Evolutionary conservation across 352 stramenopile species (phyloP).

Genomic region (Phytopythium aichiense): DNA sequence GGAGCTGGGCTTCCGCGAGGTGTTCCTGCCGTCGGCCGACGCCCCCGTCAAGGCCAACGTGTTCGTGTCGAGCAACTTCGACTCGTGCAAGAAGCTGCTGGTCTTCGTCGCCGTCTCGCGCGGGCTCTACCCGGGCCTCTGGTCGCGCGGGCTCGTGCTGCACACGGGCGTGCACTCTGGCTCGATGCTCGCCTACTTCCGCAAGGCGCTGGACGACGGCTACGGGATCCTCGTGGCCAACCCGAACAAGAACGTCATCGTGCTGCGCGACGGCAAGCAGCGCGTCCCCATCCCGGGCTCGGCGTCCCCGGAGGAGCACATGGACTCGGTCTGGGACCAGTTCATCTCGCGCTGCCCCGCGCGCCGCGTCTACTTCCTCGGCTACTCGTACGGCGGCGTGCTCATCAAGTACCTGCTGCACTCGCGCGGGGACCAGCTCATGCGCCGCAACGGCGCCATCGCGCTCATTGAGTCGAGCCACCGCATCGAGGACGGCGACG

Average conservation of each 20-base stretch:
- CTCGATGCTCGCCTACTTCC: slow-evolving; percentile 88
- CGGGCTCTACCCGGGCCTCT: slow-evolving; percentile 77
- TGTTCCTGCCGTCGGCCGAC: slow-evolving; percentile 64
- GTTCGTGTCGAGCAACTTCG: slow-evolving; percentile 81
- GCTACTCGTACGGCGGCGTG: slow-evolving; percentile 86
- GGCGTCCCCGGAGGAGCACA: slow-evolving; percentile 83
- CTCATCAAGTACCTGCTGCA: slow-evolving; percentile 88
- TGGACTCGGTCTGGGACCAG: slow-evolving; percentile 85
- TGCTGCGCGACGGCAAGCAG: slow-evolving; percentile 76
- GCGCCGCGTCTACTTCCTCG: slow-evolving; percentile 79
- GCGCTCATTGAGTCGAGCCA: slow-evolving; percentile 86
- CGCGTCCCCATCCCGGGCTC: slow-evolving; percentile 80
- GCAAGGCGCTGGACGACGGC: slow-evolving; percentile 78
- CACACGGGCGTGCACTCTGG: slow-evolving; percentile 84
- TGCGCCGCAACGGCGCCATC: slow-evolving; percentile 83
- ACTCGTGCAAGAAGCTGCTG: slow-evolving; percentile 76
- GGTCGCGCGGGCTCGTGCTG: slow-evolving; percentile 80
- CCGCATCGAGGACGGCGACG: slow-evolving; percentile 82
- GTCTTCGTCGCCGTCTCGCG: slow-evolving; percentile 83
- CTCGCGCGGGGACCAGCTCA: slow-evolving; percentile 80
- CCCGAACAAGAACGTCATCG: slow-evolving; percentile 88
- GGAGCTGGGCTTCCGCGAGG: slow-evolving; percentile 72
- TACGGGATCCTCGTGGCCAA: slow-evolving; percentile 89
- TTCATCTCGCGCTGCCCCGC: slow-evolving; percentile 61
- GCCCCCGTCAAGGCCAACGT: slow-evolving; percentile 79